Evolutionary conservation across 164 flowering plant species (phyloP), one percentile per base, ranked within the genome.

Genomic region (Vitis rotundifolia): DNA sequence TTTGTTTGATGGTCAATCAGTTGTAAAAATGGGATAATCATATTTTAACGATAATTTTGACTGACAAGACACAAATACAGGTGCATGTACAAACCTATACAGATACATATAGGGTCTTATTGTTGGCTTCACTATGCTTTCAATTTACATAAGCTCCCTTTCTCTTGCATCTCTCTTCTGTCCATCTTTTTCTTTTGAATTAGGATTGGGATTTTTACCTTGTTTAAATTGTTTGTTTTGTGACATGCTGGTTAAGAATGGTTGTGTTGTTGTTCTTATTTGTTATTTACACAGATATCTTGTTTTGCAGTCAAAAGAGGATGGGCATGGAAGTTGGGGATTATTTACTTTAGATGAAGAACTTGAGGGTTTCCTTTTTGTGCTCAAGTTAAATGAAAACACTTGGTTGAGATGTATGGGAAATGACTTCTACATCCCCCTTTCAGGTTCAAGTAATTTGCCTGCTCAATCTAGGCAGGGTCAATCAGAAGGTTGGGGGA

Each of bases 391-490:
- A 68, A 74, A 83, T 59, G 94, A 85, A 5, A 81, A 79, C 65
- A 81, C 85, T 37, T 95, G 99, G 99, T 76, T 93, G 71, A 90
- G 88, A 31, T 72, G 71, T 75, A 81, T 64, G 81, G 96, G 92
- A 49, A 71, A 79, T 73, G 98, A 95, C 68, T 95, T 95, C 73
- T 88, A 83, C 65, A 70, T 93, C 66, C 99, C 97, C n/a, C 83
- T 95, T 49, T 54, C 84, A 63, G 76, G 72, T 70, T 67, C 82
- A 56, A 65, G 64, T 57, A 73, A 63, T 73, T 73, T 64, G 44
- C 31, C 53, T 11, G 49, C 29, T 71, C 73, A 63, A 59, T 44
- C 69, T 54, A 71, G 37, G 29, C 49, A 50, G 66, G 68, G 7
- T 60, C 64, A 73, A 68, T 76, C 78, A 69, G 80, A 67, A 63